These are phyloP conservation scores for Endoconidiophora laricicola DNA, from an alignment of 2,329 filamentous ascomycete genomes.

Conservation along the genomic window DNA sequence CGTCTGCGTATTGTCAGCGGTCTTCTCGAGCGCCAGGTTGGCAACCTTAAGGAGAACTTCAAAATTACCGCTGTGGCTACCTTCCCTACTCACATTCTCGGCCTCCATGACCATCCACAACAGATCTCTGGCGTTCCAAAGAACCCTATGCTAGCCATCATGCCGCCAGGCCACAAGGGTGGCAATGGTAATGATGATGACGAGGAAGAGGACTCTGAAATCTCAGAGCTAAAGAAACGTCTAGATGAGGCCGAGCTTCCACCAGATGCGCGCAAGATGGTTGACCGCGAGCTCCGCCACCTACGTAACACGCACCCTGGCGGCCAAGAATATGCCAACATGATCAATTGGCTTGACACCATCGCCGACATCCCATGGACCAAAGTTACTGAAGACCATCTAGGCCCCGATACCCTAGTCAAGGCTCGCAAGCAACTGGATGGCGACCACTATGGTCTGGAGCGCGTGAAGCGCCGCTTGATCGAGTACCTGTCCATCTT, in stretches of 20 bases:
- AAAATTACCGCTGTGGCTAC: constrained; percentile 66
- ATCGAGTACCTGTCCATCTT: constrained; percentile 95
- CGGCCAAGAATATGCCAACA: constrained; percentile 91
- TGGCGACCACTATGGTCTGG: constrained; percentile 87
- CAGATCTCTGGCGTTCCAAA: constrained; percentile 21
- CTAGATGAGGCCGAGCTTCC: constrained; percentile 67
- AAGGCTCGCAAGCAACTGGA: constrained; percentile 80
- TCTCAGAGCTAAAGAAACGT: constrained; percentile 81
- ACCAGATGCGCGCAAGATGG: constrained; percentile 76
- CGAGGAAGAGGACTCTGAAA: constrained; percentile 72
- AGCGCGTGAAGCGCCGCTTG: constrained; percentile 92
- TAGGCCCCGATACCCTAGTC: constrained; percentile 63
- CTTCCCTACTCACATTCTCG: constrained; percentile 42
- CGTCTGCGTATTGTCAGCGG: constrained; percentile 70
- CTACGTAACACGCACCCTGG: constrained; percentile 91
- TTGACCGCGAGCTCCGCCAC: constrained; percentile 71
- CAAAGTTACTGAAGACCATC: constrained; percentile 64
- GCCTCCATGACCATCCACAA: constrained; percentile 3
- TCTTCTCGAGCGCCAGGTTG: constrained; percentile 66
- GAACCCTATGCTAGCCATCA: constrained; percentile 21
- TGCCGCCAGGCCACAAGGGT: constrained; percentile 14
- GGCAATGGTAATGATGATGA: constrained; percentile 41
- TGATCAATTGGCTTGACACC: constrained; percentile 84
- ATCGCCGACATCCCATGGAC: constrained; percentile 89
- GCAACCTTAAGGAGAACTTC: constrained; percentile 70